phyloP scores from a whole-genome alignment of 78 protist genomes.

The Planoprotostelium fungivorum region DNA sequence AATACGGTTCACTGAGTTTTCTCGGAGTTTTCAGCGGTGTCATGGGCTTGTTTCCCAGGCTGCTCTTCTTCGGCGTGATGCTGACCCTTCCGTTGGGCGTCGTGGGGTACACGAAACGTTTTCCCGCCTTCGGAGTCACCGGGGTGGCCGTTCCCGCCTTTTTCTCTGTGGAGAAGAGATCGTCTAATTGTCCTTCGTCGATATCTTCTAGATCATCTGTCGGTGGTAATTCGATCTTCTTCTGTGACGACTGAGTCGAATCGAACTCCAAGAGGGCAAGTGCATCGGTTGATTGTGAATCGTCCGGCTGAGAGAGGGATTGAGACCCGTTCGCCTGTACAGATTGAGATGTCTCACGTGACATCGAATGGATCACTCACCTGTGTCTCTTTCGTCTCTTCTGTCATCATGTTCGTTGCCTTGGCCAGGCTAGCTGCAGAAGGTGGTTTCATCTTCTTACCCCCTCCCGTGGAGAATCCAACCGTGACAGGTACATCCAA shows the following conservation, averaged over 20 bases:
- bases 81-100: background rate
- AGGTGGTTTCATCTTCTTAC: background rate
- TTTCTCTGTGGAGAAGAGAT: background rate
- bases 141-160: background rate
- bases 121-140: background rate
- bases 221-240: too few species aligned
- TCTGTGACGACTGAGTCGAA: too few species aligned
- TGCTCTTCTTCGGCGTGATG: background rate
- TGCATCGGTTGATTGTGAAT: too few species aligned
- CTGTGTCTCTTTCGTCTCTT: too few species aligned
- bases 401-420: background rate
- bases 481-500: background rate
- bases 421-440: background rate
- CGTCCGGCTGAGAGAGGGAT: too few species aligned
- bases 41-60: background rate
- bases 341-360: too few species aligned
- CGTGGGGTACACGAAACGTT: background rate
- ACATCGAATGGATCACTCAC: too few species aligned
- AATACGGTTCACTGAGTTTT: background rate
- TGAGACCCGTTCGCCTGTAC: too few species aligned
- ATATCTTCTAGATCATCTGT: background rate
- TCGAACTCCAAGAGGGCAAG: too few species aligned
- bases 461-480: background rate
- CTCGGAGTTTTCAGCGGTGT: background rate
- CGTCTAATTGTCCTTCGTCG: background rate